Percentiles rank a stretch among this genome's conserved stretches.
Conservation (phyloP, 441 rosid species). For the Theobroma grandiflorum region DNA sequence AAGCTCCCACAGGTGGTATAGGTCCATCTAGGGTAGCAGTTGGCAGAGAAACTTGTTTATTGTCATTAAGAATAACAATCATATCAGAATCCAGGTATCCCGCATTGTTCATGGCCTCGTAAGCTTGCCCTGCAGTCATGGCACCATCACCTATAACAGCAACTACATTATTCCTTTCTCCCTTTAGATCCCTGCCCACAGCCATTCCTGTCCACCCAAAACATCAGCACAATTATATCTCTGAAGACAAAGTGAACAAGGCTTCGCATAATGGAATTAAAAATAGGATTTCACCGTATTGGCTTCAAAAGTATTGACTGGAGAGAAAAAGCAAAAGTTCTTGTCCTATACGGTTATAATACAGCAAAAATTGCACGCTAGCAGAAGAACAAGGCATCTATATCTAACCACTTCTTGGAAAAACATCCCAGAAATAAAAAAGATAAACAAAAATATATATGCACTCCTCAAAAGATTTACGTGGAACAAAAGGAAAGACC, state of each 20-base stretch:
- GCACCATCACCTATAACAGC: constrained; percentile 97
- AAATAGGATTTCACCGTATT: not conserved
- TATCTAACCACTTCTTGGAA: not conserved
- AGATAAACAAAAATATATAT: not conserved
- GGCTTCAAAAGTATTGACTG: not conserved
- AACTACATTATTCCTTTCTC: constrained; percentile 70
- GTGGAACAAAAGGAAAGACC: constrained; percentile 9
- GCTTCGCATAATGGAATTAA: not conserved
- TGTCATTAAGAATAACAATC: constrained; percentile 95
- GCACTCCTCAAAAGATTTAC: not conserved
- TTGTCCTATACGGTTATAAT: not conserved
- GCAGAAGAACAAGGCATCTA: not conserved
- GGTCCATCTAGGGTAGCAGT: constrained; percentile 95
- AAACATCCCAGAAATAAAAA: not conserved
- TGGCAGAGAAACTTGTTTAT: constrained; percentile 94
- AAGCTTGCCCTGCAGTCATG: constrained; percentile 98
- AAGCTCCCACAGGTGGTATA: constrained; percentile 91
- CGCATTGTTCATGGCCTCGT: constrained; percentile 96
- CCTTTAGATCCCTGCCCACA: constrained; percentile 89
- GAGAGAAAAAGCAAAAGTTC: not conserved
- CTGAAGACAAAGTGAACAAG: not conserved
- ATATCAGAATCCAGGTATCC: constrained; percentile 96
- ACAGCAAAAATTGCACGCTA: not conserved
- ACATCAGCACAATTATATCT: not conserved
- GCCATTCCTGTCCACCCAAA: constrained; percentile 79